Evolutionary conservation across 441 rosid species (phyloP), one percentile per base, ranked within the genome.

Genomic region (Pelargonium citronellum): DNA sequence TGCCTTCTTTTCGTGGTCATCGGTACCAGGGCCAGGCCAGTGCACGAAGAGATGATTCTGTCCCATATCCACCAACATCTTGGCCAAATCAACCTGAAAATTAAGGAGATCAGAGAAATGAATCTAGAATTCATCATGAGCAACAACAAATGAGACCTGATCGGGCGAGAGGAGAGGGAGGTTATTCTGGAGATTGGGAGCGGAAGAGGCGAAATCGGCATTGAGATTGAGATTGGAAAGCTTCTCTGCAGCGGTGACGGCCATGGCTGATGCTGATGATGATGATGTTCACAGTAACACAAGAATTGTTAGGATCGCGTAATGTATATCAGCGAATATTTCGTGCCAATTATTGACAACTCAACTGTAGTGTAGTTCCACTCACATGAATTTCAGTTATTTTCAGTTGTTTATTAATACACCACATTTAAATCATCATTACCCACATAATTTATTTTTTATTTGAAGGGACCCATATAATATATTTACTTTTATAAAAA

Each of bases 11-110:
- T 84, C 82, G 17, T 79, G 75, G 49, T 90, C 96, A 65, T 82
- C 88, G 44, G 84, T 84, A 13, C 99, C 94, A 3, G 87, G 90
- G 61, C 76, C 87, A 9, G 92, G 74, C 99, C 99, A 94, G 57
- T 89, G 83, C 75, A 73, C 67, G 70, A 94, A 94, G 77, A 91
- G 72, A 79, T 88, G 96, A 75, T 30, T 75, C 89, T 94, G 99
- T 51, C 86, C 91, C 82, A 80, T 81, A 74, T 87, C 91, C 65
- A 87, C 68, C 66, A 94, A 57, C 78, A 86, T 79, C 84, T 87
- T 86, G 3, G 96, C 96, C 86, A 95, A 76, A 74, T 88, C 84
- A 73, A 90, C 73, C 99, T 95, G 85, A 66, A 58, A 27, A 69
- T 22, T 22, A 22, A 22, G 24, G 39, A 34, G 39, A 34, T 34